Conservation (phyloP, 2,329 filamentous ascomycete genomes). For the Paracorniculantispora psalliotae region DNA sequence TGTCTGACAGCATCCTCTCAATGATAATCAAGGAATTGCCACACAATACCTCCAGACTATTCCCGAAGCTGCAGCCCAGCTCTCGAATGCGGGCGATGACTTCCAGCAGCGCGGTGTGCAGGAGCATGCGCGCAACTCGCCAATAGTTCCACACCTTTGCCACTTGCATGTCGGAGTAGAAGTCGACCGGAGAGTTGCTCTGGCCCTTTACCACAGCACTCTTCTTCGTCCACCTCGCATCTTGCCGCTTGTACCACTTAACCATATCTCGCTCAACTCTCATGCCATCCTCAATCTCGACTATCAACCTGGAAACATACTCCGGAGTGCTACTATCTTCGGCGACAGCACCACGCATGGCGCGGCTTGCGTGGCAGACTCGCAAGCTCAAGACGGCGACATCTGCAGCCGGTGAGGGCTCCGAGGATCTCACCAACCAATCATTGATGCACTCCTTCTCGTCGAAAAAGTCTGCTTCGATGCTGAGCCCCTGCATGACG, state of each 20-base stretch:
- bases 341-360: not conserved
- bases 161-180: constrained; percentile 3
- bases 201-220: not conserved
- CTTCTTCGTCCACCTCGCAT: not conserved
- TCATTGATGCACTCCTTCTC: not conserved
- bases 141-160: constrained; percentile 2
- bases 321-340: not conserved
- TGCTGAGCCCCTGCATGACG: not conserved
- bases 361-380: not conserved
- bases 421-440: not conserved
- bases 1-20: not conserved
- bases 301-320: not conserved
- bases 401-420: not conserved
- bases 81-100: not conserved
- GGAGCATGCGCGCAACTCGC: not conserved
- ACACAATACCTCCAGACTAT: not conserved
- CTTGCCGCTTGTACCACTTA: not conserved
- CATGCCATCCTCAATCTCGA: not conserved
- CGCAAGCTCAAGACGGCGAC: not conserved
- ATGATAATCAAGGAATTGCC: not conserved
- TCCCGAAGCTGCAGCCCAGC: not conserved
- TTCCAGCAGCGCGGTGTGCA: not conserved
- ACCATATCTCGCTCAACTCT: not conserved
- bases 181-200: not conserved
- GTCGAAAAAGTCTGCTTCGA: not conserved